These are phyloP conservation scores for Talaromyces sp. DNA, from an alignment of 2,329 filamentous ascomycete species.

Conservation along the genomic window DNA sequence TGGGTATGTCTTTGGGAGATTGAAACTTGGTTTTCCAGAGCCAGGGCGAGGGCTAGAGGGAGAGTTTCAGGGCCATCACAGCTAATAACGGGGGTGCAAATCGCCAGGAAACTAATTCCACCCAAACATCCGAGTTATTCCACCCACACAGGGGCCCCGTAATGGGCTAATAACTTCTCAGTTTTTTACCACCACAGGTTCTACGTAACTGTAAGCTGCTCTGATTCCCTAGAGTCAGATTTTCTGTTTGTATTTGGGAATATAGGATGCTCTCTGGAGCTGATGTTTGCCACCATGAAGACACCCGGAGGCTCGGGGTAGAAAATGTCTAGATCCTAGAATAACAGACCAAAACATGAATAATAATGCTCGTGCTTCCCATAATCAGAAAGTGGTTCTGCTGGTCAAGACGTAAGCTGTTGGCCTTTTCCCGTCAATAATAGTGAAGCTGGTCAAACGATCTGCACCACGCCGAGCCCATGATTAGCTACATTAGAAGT, in stretches of 20 bases:
- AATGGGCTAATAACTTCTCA: not conserved
- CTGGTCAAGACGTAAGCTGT: not conserved
- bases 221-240: not conserved
- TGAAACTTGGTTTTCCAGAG: not conserved
- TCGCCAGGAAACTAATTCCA: not conserved
- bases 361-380: not conserved
- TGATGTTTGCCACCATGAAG: not conserved
- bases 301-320: no score
- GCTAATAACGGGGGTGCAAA: not conserved
- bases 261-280: not conserved
- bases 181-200: not conserved
- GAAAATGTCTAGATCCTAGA: not conserved
- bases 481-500: not conserved
- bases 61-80: not conserved
- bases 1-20: not conserved
- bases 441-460: not conserved
- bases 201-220: not conserved
- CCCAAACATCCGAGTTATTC: not conserved
- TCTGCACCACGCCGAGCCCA: not conserved
- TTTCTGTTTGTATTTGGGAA: not conserved
- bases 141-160: not conserved
- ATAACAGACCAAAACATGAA: not conserved
- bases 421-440: not conserved
- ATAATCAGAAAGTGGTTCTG: not conserved
- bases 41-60: not conserved